These are phyloP conservation scores for Geum urbanum DNA, from an alignment of 306 rosid species.

Conservation along the genomic window DNA sequence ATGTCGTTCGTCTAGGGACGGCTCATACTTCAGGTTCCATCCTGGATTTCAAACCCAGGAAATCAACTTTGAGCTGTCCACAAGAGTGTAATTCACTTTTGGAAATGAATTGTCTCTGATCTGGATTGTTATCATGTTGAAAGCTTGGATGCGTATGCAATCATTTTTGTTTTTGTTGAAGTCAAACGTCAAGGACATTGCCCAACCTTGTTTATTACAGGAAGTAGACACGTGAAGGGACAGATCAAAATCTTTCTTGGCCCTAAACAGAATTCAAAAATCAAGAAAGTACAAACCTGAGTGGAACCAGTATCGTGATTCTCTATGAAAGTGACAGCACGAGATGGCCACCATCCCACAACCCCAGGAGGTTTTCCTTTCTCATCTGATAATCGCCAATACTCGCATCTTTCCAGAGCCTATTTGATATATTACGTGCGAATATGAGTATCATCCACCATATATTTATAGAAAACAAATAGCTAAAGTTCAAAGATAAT, in stretches of 20 bases:
- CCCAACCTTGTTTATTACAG: neutral
- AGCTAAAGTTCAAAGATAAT: neutral
- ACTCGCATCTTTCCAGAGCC: slow-evolving; percentile 82
- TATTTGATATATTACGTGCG: slow-evolving; percentile 19
- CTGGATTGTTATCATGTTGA: neutral
- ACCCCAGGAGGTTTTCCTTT: slow-evolving; percentile 96
- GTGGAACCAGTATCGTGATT: slow-evolving; percentile 99
- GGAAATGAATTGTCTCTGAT: neutral
- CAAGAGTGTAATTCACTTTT: neutral
- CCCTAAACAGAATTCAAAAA: neutral
- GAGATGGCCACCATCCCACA: slow-evolving; percentile 99
- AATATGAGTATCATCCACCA: neutral
- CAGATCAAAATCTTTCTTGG: neutral
- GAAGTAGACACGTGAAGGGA: neutral
- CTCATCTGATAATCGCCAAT: slow-evolving; percentile 95
- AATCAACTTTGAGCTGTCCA: slow-evolving; percentile 1
- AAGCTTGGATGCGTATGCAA: neutral
- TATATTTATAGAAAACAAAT: neutral
- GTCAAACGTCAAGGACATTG: neutral
- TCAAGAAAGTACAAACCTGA: slow-evolving; percentile 55
- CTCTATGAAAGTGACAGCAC: slow-evolving; percentile 95
- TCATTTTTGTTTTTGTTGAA: neutral
- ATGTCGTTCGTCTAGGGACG: neutral
- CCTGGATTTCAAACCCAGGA: neutral
- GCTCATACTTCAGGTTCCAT: neutral